Percentiles rank a stretch among this genome's conserved stretches.
These are phyloP conservation scores for Sporothrix brasiliensis DNA, from an alignment of 2,329 filamentous ascomycete genomes.

Conservation along the genomic window DNA sequence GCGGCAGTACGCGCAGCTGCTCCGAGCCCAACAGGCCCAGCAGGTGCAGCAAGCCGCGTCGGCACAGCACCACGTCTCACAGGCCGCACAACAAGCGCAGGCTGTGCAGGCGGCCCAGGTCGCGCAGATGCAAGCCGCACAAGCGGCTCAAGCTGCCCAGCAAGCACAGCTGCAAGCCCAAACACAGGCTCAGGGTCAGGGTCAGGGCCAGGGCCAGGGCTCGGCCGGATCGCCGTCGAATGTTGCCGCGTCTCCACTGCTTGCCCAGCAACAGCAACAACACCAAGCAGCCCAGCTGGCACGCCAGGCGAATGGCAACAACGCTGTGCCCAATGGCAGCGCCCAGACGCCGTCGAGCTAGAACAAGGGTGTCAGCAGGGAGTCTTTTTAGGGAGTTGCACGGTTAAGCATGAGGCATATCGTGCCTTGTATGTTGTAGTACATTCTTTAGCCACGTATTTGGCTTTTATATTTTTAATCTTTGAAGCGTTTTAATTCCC, in stretches of 20 bases:
- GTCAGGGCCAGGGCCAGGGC: neutral
- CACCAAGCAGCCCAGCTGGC: constrained; percentile 31
- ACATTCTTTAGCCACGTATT: neutral
- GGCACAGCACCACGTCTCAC: constrained; percentile 37
- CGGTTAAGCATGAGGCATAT: neutral
- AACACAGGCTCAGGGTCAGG: neutral
- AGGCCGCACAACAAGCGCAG: constrained; percentile 59
- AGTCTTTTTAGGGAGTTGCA: neutral
- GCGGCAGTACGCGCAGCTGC: constrained; percentile 62
- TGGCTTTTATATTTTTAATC: neutral
- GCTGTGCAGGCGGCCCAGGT: constrained; percentile 55
- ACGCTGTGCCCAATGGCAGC: constrained; percentile 14
- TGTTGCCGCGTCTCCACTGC: neutral
- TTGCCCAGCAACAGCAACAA: constrained; percentile 24
- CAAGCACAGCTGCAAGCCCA: neutral
- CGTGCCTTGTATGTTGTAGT: neutral
- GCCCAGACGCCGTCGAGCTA: constrained; percentile 19
- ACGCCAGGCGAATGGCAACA: constrained; percentile 29
- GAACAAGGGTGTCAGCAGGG: neutral
- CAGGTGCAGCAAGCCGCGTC: constrained; percentile 48
- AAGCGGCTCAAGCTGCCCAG: constrained; percentile 7
- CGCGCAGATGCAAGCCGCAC: constrained; percentile 47
- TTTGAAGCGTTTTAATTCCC: constrained; percentile 2
- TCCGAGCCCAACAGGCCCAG: constrained; percentile 56
- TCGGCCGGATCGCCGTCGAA: neutral